Percentiles rank a stretch among this genome's conserved stretches.
phyloP scores from a whole-genome alignment of 2,329 filamentous ascomycete species.

The Aspergillus sp. region DNA sequence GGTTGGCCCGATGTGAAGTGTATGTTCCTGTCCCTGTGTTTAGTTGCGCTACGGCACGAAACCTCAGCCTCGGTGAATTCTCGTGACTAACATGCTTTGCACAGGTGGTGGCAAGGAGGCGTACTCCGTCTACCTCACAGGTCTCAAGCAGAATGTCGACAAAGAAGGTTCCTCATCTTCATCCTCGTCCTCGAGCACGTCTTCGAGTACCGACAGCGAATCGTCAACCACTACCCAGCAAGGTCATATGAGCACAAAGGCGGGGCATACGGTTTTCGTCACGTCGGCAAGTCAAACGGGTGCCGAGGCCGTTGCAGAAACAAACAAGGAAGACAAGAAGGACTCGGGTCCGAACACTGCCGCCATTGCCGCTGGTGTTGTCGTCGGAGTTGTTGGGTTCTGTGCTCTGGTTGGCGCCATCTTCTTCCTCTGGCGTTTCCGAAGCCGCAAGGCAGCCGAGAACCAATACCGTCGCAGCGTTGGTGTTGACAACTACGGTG shows the following conservation, averaged over 20 bases:
- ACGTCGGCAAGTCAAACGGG: conserved; percentile 33
- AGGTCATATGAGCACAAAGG: conserved; percentile 13
- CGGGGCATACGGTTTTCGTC: conserved; percentile 32
- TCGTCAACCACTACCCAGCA: conserved; percentile 19
- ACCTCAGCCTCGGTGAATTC: too few species aligned
- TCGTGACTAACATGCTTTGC: conserved; percentile 10
- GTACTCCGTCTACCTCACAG: conserved; percentile 55
- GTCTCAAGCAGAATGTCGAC: conserved; percentile 41
- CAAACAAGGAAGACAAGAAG: conserved; percentile 12
- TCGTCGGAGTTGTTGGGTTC: conserved; percentile 75
- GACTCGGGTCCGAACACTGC: conserved; percentile 64
- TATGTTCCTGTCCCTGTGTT: conserved; percentile 41
- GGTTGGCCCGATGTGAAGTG: conserved; percentile 65
- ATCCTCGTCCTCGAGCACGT: conserved; percentile 24
- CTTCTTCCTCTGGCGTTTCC: conserved; percentile 73
- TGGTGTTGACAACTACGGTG: conserved; percentile 69
- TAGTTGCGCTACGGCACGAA: not conserved
- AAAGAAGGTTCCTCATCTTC: conserved; percentile 2
- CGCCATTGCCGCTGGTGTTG: conserved; percentile 82
- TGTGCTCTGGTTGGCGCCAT: conserved; percentile 65
- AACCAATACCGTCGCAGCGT: conserved; percentile 81
- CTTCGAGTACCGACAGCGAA: conserved; percentile 37
- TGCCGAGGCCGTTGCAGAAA: conserved; percentile 1
- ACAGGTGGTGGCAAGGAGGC: conserved; percentile 58
- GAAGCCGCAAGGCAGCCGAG: conserved; percentile 73